These are phyloP conservation scores for Apiospora hydei DNA, from an alignment of 2,329 filamentous ascomycete genomes.

Conservation along the genomic window DNA sequence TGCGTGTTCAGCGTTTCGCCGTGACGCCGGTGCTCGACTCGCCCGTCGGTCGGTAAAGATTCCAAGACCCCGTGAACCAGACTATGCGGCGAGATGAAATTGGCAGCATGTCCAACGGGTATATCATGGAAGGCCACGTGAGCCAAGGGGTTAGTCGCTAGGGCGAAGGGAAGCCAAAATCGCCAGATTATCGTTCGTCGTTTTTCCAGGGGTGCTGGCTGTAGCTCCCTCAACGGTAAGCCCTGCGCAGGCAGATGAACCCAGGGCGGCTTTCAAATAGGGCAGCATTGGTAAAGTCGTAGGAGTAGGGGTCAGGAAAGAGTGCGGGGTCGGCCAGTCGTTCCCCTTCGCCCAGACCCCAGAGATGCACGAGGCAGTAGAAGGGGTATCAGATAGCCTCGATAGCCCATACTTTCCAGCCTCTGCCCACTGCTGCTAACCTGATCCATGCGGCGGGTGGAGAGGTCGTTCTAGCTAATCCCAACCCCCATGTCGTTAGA, in stretches of 20 bases:
- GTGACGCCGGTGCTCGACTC: neutral
- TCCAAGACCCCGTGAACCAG: neutral
- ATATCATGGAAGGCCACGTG: neutral
- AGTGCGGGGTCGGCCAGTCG: slow-evolving; percentile 4
- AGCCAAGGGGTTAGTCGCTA: neutral
- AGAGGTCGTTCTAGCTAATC: neutral
- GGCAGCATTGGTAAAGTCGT: neutral
- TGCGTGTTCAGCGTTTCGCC: neutral
- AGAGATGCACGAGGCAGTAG: neutral
- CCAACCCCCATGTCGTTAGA: neutral
- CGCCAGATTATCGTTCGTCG: slow-evolving; percentile 11
- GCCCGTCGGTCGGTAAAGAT: neutral
- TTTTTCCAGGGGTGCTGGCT: neutral
- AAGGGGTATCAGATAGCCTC: slow-evolving; percentile 2
- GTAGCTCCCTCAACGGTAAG: neutral
- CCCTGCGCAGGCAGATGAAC: too few species aligned
- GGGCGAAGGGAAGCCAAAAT: slow-evolving; percentile 9
- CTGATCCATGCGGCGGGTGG: neutral
- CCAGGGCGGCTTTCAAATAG: neutral
- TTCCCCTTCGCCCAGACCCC: slow-evolving; percentile 19
- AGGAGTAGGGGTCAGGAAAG: neutral
- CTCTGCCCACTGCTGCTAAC: slow-evolving; percentile 2
- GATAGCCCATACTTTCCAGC: neutral
- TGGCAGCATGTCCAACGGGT: neutral
- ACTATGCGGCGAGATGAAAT: neutral